These are phyloP conservation scores for Solanum peruvianum DNA, from an alignment of 257 asterid species.

Conservation along the genomic window DNA sequence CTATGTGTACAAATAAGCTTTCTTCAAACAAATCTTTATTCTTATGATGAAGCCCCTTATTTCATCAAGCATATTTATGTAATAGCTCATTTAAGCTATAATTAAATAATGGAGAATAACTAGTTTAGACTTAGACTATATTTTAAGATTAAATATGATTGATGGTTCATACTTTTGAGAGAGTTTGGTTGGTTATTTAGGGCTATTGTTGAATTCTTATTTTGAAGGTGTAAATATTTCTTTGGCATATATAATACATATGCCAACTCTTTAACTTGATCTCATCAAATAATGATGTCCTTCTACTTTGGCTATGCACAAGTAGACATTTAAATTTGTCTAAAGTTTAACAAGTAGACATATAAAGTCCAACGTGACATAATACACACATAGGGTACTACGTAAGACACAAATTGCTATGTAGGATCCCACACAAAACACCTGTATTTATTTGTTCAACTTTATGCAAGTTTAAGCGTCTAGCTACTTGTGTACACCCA, in stretches of 20 bases:
- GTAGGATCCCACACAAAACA: too few species aligned
- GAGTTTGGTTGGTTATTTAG: neutral
- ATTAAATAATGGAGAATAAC: neutral
- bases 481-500: too few species aligned
- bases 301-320: too few species aligned
- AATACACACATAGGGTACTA: too few species aligned
- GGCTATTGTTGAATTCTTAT: neutral
- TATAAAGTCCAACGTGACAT: too few species aligned
- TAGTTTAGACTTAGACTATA: too few species aligned
- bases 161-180: neutral
- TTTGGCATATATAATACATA: neutral
- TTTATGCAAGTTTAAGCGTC: neutral
- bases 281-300: too few species aligned
- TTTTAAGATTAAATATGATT: neutral
- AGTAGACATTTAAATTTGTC: too few species aligned
- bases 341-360: too few species aligned
- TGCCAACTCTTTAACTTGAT: too few species aligned
- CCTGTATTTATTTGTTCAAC: neutral
- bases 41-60: neutral
- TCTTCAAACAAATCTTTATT: neutral
- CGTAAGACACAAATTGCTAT: too few species aligned
- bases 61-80: too few species aligned
- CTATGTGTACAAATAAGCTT: neutral
- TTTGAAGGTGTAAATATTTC: neutral
- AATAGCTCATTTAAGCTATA: neutral